phyloP scores from a whole-genome alignment of 257 asterid genomes.

The Solanum bulbocastanum region DNA sequence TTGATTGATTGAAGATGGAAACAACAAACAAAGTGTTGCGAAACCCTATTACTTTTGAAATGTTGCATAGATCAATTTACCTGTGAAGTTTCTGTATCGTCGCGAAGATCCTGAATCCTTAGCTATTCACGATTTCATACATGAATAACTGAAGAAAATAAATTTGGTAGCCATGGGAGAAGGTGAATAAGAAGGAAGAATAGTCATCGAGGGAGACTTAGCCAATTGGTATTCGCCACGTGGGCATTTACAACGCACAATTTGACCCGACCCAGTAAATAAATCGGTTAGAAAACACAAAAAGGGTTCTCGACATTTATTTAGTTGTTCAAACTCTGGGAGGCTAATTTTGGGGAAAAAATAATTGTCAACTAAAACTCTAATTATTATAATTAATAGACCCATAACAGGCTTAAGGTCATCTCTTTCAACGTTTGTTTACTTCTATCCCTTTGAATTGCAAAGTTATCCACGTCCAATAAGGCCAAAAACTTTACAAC shows the following conservation, averaged over 20 bases:
- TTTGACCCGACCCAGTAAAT: not conserved
- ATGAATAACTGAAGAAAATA: not conserved
- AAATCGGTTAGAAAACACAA: not conserved
- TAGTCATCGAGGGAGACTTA: not conserved
- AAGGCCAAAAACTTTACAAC: too few species aligned
- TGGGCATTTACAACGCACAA: not conserved
- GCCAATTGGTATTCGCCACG: slow-evolving; percentile 6
- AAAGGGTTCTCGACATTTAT: not conserved
- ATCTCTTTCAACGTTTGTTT: too few species aligned
- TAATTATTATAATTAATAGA: too few species aligned
- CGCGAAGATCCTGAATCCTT: not conserved
- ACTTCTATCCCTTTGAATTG: too few species aligned
- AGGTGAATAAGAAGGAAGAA: not conserved
- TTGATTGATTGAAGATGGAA: not conserved
- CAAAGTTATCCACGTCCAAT: too few species aligned
- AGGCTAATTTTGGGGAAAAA: not conserved
- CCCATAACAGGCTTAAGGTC: accelerated
- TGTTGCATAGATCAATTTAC: not conserved
- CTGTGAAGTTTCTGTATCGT: not conserved
- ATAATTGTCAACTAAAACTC: not conserved
- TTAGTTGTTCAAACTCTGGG: not conserved
- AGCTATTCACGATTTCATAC: not conserved
- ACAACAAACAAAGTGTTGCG: not conserved
- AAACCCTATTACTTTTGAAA: not conserved
- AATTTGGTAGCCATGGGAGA: not conserved